phyloP scores from a whole-genome alignment of 768 basidiomycete species.

The Leccinum ochraceum region DNA sequence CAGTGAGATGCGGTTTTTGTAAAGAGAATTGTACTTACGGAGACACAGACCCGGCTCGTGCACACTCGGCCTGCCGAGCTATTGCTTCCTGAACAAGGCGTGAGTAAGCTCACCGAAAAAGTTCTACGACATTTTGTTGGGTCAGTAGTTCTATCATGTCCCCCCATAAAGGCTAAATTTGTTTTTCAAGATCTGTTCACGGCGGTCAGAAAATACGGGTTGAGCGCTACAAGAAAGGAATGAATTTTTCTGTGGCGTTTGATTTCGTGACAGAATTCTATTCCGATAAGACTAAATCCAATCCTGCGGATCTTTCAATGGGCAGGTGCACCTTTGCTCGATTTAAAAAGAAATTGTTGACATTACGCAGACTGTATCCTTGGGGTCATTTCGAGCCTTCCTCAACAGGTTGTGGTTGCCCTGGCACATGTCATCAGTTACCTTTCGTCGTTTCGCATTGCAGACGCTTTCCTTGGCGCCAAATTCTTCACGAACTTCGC shows the following conservation, averaged over 20 bases:
- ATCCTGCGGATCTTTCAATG: slow-evolving; percentile 40
- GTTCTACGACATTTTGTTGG: slow-evolving; percentile 71
- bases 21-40: slow-evolving; percentile 4
- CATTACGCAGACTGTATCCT: slow-evolving; percentile 54
- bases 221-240: slow-evolving; percentile 56
- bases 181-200: slow-evolving; percentile 37
- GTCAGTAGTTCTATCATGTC: slow-evolving; percentile 39
- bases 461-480: slow-evolving; percentile 75
- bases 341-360: background rate
- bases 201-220: slow-evolving; percentile 51
- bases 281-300: slow-evolving; percentile 46
- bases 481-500: slow-evolving; percentile 80
- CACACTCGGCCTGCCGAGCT: slow-evolving; percentile 86
- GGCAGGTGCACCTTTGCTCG: background rate
- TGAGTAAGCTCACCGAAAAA: slow-evolving; percentile 73
- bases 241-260: slow-evolving; percentile 73
- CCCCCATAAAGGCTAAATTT: slow-evolving; percentile 11
- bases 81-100: slow-evolving; percentile 55
- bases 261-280: slow-evolving; percentile 66
- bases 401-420: slow-evolving; percentile 67
- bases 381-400: slow-evolving; percentile 63
- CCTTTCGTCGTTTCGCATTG: slow-evolving; percentile 72
- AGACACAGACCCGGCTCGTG: slow-evolving; percentile 73
- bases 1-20: slow-evolving; percentile 9
- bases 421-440: slow-evolving; percentile 74